Base-by-base conservation (phyloP, 441 rosid genomes). In the Jatropha multifida region DNA sequence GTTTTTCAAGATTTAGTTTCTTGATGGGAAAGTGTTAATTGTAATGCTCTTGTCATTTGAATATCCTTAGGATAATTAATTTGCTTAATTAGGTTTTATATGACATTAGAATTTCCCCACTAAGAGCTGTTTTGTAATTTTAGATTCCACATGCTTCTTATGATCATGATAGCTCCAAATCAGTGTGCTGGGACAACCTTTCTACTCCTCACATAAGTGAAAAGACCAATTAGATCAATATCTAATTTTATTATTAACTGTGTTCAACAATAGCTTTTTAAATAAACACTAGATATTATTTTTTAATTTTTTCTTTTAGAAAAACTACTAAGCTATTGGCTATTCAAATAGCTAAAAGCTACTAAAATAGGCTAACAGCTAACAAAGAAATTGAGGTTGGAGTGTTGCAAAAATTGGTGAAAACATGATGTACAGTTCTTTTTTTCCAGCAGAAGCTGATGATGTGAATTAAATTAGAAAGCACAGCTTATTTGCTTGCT, bases 401-500 rank as follows among this genome's bases (percentile, higher is more conserved):
- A 51, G 4, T 51, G 17, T 51, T 51, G 56, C 17, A 52, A 52
- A n/a, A 17, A 52, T 15, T 20, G 42, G 26, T 64, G 52, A 54
- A n/a, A 55, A 52, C 41, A 72, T 18, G 61, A 20, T 52, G 52
- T 62, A 40, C 54, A 76, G 20, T 76, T 61, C 32, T 11, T 18
- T 11, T 5, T 48, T 64, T 51, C 69, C 46, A 66, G 70, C 70
- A 66, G n/a, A 26, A 59, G 56, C 66, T 44, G 38, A n/a, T 15
- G 38, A 37, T 37, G 20, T n/a, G 8, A 69, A 76, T 42, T 51
- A 18, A 20, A 69, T n/a, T 46, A 10, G 15, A 44, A 68, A 63
- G 60, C 7, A 58, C 20, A 49, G 17, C 63, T 52, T 68, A 38
- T 65, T 76, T 44, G 32, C 18, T 48, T 74, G 90, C 85, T 77